A percentile compares a stretch with the other conserved stretches of the same genome.
phyloP scores from a whole-genome alignment of 371 early-diverging fungal genomes.

The Mortierella sp. region DNA sequence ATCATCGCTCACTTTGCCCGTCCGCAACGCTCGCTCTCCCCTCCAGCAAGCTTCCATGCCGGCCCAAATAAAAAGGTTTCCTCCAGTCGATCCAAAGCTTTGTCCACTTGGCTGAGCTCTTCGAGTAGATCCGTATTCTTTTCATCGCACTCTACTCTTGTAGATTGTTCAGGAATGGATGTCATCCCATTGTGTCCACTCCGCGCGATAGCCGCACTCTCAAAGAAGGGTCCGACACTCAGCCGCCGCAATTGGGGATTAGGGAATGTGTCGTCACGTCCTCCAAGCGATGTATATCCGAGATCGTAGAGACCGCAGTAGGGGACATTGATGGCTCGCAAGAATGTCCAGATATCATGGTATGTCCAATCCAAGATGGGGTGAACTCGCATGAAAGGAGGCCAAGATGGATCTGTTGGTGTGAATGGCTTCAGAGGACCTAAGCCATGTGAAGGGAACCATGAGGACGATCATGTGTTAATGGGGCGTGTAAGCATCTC shows the following conservation, averaged over 20 bases:
- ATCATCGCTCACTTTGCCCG: conserved; percentile 59
- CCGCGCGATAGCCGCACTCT: conserved; percentile 21
- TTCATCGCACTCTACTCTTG: background rate
- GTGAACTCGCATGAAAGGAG: conserved; percentile 90
- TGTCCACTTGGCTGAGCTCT: conserved; percentile 33
- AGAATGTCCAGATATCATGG: conserved; percentile 86
- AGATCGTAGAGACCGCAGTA: conserved; percentile 93
- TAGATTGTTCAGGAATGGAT: conserved; percentile 4
- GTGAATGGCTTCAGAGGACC: conserved; percentile 76
- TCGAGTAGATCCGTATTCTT: conserved; percentile 12
- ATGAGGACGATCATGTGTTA: no score
- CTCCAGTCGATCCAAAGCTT: conserved; percentile 35
- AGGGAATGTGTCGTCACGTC: conserved; percentile 83
- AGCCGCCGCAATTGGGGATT: conserved; percentile 72
- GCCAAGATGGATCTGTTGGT: conserved; percentile 92
- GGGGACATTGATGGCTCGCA: conserved; percentile 74
- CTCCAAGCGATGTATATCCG: conserved; percentile 96
- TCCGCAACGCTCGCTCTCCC: conserved; percentile 80
- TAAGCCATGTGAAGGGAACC: conserved; percentile 28
- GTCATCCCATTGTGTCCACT: background rate
- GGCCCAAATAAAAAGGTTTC: conserved; percentile 66
- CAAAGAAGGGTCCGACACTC: conserved; percentile 54
- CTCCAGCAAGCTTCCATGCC: conserved; percentile 77
- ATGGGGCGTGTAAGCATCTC: no score
- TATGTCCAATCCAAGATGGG: conserved; percentile 95